Percentiles rank a stretch among this genome's conserved stretches.
Conservation (phyloP, 75 land plant genomes). For the Adiantum capillusveneris region DNA sequence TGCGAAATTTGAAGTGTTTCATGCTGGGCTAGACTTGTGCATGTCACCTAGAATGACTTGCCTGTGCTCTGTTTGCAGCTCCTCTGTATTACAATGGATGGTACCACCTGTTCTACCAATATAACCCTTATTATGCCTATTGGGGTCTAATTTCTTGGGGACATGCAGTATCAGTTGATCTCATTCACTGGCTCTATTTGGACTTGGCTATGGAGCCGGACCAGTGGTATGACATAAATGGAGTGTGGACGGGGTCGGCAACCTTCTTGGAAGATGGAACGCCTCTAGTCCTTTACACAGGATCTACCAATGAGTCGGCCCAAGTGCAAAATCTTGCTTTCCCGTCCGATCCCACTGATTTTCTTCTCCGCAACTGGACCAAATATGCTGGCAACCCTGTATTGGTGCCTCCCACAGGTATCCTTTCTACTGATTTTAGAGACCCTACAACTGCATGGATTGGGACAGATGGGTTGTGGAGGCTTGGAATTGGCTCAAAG, state of each 20-base stretch:
- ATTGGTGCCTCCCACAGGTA: conserved; percentile 55
- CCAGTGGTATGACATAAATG: conserved; percentile 70
- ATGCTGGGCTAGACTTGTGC: too few species aligned
- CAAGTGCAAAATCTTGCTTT: conserved; percentile 70
- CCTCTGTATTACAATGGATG: conserved; percentile 73
- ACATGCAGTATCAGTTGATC: conserved; percentile 69
- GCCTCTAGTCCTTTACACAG: conserved; percentile 61
- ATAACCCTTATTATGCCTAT: conserved; percentile 58
- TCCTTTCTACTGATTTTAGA: conserved; percentile 49
- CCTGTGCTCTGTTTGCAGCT: conserved; percentile 23
- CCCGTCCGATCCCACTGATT: conserved; percentile 52
- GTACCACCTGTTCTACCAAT: conserved; percentile 87
- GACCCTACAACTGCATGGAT: conserved; percentile 88
- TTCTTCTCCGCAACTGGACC: conserved; percentile 57
- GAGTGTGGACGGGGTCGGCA: conserved; percentile 89
- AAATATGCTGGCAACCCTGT: conserved; percentile 59
- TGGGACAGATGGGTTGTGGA: conserved; percentile 43
- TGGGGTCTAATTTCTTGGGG: conserved; percentile 94
- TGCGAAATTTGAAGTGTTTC: neutral
- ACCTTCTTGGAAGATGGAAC: conserved; percentile 53
- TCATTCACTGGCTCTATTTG: conserved; percentile 65
- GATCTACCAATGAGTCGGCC: conserved; percentile 48
- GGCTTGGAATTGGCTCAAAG: conserved; percentile 59
- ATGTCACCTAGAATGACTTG: neutral
- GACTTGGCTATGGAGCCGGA: conserved; percentile 71